Percentiles rank a stretch among this genome's conserved stretches.
Evolutionary conservation across 257 asterid species (phyloP).

Genomic region (Scutellaria baicalensis): DNA sequence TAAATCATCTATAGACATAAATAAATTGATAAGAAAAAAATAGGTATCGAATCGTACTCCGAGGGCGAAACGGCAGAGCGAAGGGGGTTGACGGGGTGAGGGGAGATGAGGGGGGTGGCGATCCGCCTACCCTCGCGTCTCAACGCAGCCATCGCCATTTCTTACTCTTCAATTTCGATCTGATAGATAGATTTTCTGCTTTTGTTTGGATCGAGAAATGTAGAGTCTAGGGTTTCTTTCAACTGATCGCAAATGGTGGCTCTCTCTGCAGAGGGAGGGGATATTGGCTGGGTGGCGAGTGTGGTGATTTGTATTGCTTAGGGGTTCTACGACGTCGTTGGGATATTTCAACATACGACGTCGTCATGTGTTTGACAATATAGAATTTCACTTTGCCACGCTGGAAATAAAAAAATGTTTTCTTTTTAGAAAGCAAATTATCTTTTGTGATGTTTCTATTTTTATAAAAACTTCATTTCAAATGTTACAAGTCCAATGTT

Average conservation of each 20-base stretch:
- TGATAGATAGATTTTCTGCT: neutral
- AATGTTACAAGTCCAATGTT: no score
- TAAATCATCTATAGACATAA: neutral
- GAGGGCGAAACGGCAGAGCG: slow-evolving; percentile 59
- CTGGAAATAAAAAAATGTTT: no score
- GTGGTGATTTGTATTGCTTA: neutral
- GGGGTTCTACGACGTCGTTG: no score
- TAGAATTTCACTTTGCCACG: no score
- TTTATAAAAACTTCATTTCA: no score
- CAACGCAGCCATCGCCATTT: slow-evolving; percentile 88
- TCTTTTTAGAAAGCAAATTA: no score
- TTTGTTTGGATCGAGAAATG: neutral
- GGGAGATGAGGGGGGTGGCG: slow-evolving; percentile 59
- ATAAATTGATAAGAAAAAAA: neutral
- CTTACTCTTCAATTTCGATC: slow-evolving; percentile 20
- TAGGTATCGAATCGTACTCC: slow-evolving; percentile 37
- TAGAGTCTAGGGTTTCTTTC: slow-evolving; percentile 17
- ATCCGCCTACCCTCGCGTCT: slow-evolving; percentile 94
- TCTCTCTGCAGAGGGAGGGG: neutral
- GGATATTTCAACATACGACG: no score
- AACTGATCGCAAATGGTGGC: neutral
- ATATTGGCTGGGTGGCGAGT: neutral
- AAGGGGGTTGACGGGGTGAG: slow-evolving; percentile 40
- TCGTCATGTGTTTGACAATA: no score
- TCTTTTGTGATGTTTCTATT: no score